phyloP scores from a whole-genome alignment of 2,329 filamentous ascomycete genomes.

The Penicillium sp. region DNA sequence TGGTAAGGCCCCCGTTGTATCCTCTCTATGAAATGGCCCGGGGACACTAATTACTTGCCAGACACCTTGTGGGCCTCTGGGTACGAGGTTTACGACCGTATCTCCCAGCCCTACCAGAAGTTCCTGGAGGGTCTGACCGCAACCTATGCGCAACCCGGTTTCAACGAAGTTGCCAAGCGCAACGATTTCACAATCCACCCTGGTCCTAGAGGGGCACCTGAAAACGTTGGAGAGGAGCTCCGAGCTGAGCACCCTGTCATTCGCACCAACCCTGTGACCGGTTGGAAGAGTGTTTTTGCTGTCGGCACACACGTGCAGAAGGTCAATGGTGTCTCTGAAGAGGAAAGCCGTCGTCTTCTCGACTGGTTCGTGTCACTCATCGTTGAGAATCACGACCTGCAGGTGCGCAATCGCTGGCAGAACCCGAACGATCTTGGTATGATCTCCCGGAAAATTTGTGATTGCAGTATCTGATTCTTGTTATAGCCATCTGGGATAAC shows the following conservation, averaged over 20 bases:
- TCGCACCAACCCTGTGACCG: slow-evolving; percentile 53
- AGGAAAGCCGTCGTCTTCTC: slow-evolving; percentile 33
- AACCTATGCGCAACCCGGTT: slow-evolving; percentile 30
- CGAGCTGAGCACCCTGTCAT: slow-evolving; percentile 43
- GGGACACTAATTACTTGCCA: not conserved
- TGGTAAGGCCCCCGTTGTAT: slow-evolving; percentile 22
- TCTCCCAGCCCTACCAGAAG: slow-evolving; percentile 34
- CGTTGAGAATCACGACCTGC: slow-evolving; percentile 42
- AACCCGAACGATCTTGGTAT: slow-evolving; percentile 42
- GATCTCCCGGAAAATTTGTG: not conserved
- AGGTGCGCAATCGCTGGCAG: slow-evolving; percentile 38
- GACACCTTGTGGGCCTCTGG: slow-evolving; percentile 46
- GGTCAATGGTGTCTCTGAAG: slow-evolving; percentile 32
- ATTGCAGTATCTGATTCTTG: not conserved
- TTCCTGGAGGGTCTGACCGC: slow-evolving; percentile 42
- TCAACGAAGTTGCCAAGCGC: slow-evolving; percentile 27
- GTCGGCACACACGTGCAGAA: slow-evolving; percentile 29
- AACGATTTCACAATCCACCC: slow-evolving; percentile 29
- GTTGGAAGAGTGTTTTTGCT: slow-evolving; percentile 39
- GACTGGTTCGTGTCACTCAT: slow-evolving; percentile 37
- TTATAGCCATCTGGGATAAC: slow-evolving; percentile 50
- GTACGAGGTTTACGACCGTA: slow-evolving; percentile 42
- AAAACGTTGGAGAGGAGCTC: slow-evolving; percentile 55
- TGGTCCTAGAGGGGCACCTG: slow-evolving; percentile 47
- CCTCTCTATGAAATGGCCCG: too few species aligned